These are phyloP conservation scores for Elsinoe perseae DNA, from an alignment of 2,329 filamentous ascomycete genomes.

Conservation along the genomic window DNA sequence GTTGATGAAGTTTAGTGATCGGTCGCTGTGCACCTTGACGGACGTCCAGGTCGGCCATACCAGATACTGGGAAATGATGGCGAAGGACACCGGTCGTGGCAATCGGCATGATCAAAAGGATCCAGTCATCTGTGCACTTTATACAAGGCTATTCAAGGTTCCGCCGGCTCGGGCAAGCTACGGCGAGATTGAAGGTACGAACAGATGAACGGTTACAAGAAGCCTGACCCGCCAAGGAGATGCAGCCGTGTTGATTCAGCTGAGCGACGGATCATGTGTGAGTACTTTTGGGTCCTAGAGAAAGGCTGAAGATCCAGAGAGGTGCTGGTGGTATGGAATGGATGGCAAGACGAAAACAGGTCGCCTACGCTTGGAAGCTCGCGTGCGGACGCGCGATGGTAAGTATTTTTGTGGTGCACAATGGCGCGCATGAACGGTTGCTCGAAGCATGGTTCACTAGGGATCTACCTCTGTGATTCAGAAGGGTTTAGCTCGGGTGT, in stretches of 20 bases:
- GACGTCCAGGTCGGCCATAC: constrained; percentile 3
- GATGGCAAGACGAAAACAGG: background rate
- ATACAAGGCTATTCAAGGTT: background rate
- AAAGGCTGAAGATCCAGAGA: background rate
- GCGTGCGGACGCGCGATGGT: background rate
- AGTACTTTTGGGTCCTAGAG: background rate
- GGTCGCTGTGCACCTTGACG: constrained; percentile 7
- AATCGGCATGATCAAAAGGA: constrained; percentile 5
- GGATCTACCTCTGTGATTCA: constrained; percentile 11
- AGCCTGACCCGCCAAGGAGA: background rate
- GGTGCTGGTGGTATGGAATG: background rate
- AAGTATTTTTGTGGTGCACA: background rate
- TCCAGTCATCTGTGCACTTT: background rate
- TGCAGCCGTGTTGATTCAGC: background rate
- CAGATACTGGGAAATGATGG: constrained; percentile 7
- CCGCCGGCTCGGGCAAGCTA: background rate
- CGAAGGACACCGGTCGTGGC: background rate
- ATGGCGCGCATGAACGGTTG: constrained; percentile 14
- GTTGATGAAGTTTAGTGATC: constrained; percentile 1
- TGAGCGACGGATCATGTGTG: background rate
- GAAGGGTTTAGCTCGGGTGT: constrained; percentile 5
- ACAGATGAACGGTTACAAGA: background rate
- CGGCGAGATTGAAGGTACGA: background rate
- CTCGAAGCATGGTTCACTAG: constrained; percentile 12
- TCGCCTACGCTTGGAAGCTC: background rate